phyloP scores from a whole-genome alignment of 2,329 filamentous ascomycete genomes.

The Aschersonia sp. region DNA sequence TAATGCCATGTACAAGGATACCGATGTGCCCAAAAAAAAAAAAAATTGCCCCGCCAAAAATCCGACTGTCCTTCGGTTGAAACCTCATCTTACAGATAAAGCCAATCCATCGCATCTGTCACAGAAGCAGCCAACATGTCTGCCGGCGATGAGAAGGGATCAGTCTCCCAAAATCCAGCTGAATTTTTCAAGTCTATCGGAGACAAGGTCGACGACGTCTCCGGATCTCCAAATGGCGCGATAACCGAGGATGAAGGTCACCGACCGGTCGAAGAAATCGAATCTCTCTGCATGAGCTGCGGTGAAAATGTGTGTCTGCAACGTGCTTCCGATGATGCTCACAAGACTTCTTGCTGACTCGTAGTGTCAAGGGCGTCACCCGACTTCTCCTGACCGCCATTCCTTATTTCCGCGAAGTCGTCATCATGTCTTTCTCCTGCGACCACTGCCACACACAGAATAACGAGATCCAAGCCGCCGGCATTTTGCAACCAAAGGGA shows the following conservation, averaged over 20 bases:
- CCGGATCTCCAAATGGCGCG: conserved; percentile 20
- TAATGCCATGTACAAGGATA: too few species aligned
- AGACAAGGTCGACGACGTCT: conserved; percentile 41
- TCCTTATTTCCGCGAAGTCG: conserved; percentile 93
- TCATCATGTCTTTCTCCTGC: conserved; percentile 94
- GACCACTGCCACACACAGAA: conserved; percentile 80
- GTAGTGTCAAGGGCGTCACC: conserved; percentile 53
- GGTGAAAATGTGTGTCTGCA: conserved; percentile 50
- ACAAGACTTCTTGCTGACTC: background rate
- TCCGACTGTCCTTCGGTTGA: too few species aligned
- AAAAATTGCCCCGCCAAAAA: too few species aligned
- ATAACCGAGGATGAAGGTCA: conserved; percentile 28
- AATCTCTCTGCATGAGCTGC: conserved; percentile 80
- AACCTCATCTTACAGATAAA: too few species aligned
- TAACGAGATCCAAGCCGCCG: conserved; percentile 86
- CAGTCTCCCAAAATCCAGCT: conserved; percentile 22
- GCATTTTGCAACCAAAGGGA: conserved; percentile 81
- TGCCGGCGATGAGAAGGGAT: conserved; percentile 21
- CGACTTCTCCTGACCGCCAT: conserved; percentile 81
- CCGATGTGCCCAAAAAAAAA: too few species aligned
- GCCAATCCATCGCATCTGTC: too few species aligned
- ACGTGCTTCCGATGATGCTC: too few species aligned
- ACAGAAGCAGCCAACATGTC: conserved; percentile 20
- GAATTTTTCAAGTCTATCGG: conserved; percentile 51
- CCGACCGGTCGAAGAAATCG: conserved; percentile 50